A percentile compares a stretch with the other conserved stretches of the same genome.
phyloP scores from a whole-genome alignment of 169 alveolate genomes.

The Cryptosporidium tyzzeri region DNA sequence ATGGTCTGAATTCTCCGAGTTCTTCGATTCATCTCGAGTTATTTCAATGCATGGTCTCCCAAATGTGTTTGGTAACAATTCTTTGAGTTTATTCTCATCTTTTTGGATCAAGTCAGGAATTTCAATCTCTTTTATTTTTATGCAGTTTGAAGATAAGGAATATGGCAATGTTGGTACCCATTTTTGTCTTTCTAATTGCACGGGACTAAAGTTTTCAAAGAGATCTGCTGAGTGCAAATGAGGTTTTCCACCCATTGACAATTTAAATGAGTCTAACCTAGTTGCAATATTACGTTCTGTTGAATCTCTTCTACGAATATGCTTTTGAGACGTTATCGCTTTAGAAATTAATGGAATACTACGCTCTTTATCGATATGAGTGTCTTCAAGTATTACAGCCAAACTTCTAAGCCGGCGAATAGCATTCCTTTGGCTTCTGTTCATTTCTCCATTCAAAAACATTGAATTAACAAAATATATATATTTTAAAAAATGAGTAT shows the following conservation, averaged over 20 bases:
- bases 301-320: conserved; percentile 36
- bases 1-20: conserved; percentile 74
- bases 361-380: conserved; percentile 62
- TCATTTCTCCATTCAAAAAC: conserved; percentile 53
- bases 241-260: conserved; percentile 78
- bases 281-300: conserved; percentile 49
- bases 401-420: conserved; percentile 74
- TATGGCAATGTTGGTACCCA: conserved; percentile 80
- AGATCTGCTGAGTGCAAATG: conserved; percentile 81
- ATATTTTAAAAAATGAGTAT: not conserved
- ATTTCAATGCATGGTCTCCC: conserved; percentile 75
- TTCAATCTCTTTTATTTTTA: conserved; percentile 76
- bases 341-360: conserved; percentile 8
- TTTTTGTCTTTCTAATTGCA: conserved; percentile 80
- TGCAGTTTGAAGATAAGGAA: conserved; percentile 77
- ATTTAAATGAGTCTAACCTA: conserved; percentile 55
- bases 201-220: conserved; percentile 82
- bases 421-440: conserved; percentile 36
- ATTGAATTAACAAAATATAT: not conserved
- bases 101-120: conserved; percentile 79
- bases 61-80: conserved; percentile 76
- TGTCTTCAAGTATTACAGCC: conserved; percentile 75
- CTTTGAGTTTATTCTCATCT: conserved; percentile 77
- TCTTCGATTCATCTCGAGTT: conserved; percentile 77
- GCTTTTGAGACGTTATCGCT: conserved; percentile 2